Percentiles rank a stretch among this genome's conserved stretches.
Conservation (phyloP, 345 rosid species). For the Brassica carinata region DNA sequence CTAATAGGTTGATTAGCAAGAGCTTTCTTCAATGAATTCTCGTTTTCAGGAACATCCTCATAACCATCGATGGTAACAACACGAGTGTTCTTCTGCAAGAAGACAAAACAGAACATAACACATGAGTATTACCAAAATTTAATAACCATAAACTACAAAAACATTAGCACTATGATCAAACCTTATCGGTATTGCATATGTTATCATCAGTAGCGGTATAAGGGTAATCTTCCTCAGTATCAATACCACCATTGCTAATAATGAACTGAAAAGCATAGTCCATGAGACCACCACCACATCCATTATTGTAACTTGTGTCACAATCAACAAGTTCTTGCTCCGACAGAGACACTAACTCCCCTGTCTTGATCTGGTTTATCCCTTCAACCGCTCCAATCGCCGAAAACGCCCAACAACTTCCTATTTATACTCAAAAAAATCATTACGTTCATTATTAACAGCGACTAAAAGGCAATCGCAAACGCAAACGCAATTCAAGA, state of each 20-base stretch:
- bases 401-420: conserved; percentile 92
- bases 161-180: conserved; percentile 9
- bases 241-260: conserved; percentile 65
- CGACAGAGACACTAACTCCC: conserved; percentile 58
- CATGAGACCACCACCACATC: conserved; percentile 86
- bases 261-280: conserved; percentile 72
- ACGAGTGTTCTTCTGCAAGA: conserved; percentile 55
- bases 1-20: conserved; percentile 76
- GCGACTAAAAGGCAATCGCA: conserved; percentile 18
- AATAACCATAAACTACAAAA: background rate
- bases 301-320: conserved; percentile 57
- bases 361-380: conserved; percentile 69
- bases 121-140: background rate
- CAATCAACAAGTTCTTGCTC: conserved; percentile 85
- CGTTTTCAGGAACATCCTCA: conserved; percentile 67
- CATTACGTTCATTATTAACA: background rate
- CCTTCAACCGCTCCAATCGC: conserved; percentile 80
- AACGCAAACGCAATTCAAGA: conserved; percentile 17
- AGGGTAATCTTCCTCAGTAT: conserved; percentile 68
- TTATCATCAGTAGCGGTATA: conserved; percentile 48
- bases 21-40: conserved; percentile 69
- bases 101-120: background rate
- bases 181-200: conserved; percentile 58
- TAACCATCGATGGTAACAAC: conserved; percentile 71
- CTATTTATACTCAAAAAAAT: conserved; percentile 30